Base-by-base conservation (phyloP, 257 asterid genomes). In the Ocimum tenuiflorum region DNA sequence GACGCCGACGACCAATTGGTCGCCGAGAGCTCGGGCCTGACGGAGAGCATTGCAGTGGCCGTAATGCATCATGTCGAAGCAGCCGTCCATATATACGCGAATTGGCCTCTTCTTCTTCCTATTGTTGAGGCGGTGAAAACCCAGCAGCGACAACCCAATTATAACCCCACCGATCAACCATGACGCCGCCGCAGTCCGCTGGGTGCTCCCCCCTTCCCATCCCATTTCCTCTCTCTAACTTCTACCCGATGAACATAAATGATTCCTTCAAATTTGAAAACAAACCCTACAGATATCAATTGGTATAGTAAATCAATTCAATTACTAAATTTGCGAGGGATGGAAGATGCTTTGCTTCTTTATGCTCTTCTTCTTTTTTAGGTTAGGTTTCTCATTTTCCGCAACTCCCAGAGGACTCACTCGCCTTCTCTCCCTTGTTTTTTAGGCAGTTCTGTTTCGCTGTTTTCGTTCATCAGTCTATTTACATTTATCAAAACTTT, bases 11-110 rank as follows among this genome's bases (percentile, higher is more conserved):
- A 92, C 94, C 79, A 90, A 83, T 75, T 92, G 97, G 77, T 89
- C 97, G 19, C 97, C 96, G 3, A 92, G 91, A 52, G 99, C 90
- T 33, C 99, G 85, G 66, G 99, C 99, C 76, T 92, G 99, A 45
- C 99, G 97, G 62, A 94, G 95, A 53, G 99, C 99, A 70, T 94
- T 94, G 71, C 97, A 91, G 73, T 94, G 99, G 19, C 99, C 99
- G 71, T 94, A 92, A 76, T 92, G 99, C 99, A 92, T 92, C 99
- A 92, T 87, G 67, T 92, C 97, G 73, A 92, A 92, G 73, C 97
- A 89, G 19, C 99, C 97, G 67, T 89, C 97, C 99, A 92, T 92
- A 51, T 92, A 89, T 23, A 92, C 99, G 91, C 97, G 82, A 57
- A 92, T 81, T 7, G 91, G 91, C 65, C 88, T 78, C 83, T 88